These are phyloP conservation scores for Boletus tylopilopsis DNA, from an alignment of 768 basidiomycete species.

Conservation along the genomic window DNA sequence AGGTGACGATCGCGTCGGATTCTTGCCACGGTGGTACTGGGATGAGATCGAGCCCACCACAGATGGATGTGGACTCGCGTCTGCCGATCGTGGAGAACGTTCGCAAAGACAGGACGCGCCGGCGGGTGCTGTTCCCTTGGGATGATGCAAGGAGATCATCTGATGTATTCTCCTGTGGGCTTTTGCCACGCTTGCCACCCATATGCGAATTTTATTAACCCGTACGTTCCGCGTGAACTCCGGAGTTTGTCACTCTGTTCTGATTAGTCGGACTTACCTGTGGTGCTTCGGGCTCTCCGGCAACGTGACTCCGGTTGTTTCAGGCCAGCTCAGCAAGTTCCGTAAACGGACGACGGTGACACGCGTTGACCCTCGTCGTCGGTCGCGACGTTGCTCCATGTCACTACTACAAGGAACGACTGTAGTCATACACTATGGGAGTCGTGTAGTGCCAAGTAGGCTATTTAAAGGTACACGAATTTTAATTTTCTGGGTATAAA, in stretches of 20 bases:
- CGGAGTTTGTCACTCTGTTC: constrained; percentile 16
- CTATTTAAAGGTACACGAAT: constrained; percentile 16
- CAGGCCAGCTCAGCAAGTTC: constrained; percentile 9
- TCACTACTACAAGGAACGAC: too few relatives aligned
- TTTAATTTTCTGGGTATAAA: constrained; percentile 23
- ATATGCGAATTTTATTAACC: constrained; percentile 11
- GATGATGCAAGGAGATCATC: constrained; percentile 21
- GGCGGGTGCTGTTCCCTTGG: constrained; percentile 11
- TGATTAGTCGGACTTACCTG: constrained; percentile 24
- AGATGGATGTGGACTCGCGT: constrained; percentile 3
- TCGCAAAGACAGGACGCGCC: background rate
- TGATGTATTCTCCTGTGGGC: constrained; percentile 15
- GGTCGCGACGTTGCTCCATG: too few relatives aligned
- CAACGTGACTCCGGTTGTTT: constrained; percentile 6
- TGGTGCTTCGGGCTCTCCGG: constrained; percentile 19
- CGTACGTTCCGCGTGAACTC: constrained; percentile 27
- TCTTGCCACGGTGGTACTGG: constrained; percentile 72
- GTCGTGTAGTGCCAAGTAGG: constrained; percentile 8
- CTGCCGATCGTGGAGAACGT: constrained; percentile 7
- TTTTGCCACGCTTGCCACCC: constrained; percentile 9
- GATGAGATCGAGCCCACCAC: constrained; percentile 21
- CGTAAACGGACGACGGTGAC: background rate
- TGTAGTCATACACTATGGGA: too few relatives aligned
- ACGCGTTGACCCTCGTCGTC: background rate
- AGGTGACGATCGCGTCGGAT: constrained; percentile 75